Base-by-base conservation (phyloP, 1,139 yeast genomes). In the Sugiyamaella novakii region DNA sequence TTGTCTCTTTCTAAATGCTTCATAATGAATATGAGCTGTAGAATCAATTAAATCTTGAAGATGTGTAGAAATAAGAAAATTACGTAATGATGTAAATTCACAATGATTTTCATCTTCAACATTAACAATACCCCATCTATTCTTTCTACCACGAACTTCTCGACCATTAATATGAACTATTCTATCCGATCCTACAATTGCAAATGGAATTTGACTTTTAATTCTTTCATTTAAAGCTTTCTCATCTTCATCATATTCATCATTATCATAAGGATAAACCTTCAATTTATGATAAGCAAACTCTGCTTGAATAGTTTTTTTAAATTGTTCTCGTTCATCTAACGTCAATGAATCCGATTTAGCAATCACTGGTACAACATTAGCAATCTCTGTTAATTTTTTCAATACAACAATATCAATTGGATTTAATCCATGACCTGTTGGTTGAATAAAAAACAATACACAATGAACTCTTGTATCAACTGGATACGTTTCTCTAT, bases 381-480 rank as follows among this genome's bases (percentile, higher is more conserved):
- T 92, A 57, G 94, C 87, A 58, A 89, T 87, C 68, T 92, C 98
- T 43, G 89, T 77, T 57, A 92, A 77, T 71, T 87, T 88, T 68
- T 81, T 86, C 65, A 92, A 77, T 22, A 94, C 94, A 55, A 83
- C 81, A 49, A 89, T 73, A 69, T 92, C 98, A 62, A 92, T 75
- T 39, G 86, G 83, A 61, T 81, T 84, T 63, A 92, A 80, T 29
- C 92, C 94, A 54, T 72, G 76, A 57, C 87, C 87, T 58, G 87
- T 86, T 58, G 98, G 98, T 59, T 87, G 87, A 60, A 92, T 81
- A 66, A 92, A 92, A 70, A 88, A 92, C 63, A 92, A 76, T 48
- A 91, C 85, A 62, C 96, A 89, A 73, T 92, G 98, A 50, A 92
- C 96, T 64, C 98, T 80, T n/a, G 97, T 80, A 70, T 92, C 98